These are phyloP conservation scores for Thyridium curvatum DNA, from an alignment of 2,329 filamentous ascomycete genomes.

Conservation along the genomic window DNA sequence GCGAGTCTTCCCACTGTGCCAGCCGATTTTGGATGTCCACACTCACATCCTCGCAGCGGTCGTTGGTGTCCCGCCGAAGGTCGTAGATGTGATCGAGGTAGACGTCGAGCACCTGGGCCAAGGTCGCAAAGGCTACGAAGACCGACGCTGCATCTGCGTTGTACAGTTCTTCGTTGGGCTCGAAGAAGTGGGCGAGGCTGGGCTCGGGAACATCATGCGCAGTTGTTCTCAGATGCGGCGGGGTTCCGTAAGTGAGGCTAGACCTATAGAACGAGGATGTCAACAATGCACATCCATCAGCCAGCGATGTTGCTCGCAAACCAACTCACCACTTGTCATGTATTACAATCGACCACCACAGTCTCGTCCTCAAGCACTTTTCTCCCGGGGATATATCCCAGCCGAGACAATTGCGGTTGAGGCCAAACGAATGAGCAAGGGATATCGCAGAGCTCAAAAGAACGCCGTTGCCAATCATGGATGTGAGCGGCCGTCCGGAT, in stretches of 20 bases:
- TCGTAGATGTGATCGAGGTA: slow-evolving; percentile 17
- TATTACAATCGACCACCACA: slow-evolving; percentile 50
- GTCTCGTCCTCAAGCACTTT: slow-evolving; percentile 42
- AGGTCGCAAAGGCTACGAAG: slow-evolving; percentile 35
- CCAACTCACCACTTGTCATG: slow-evolving; percentile 46
- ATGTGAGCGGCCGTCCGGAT: slow-evolving; percentile 51
- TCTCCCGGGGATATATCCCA: slow-evolving; percentile 45
- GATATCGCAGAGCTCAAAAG: slow-evolving; percentile 42
- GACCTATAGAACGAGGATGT: slow-evolving; percentile 25
- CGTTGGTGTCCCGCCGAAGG: slow-evolving; percentile 3
- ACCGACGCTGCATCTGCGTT: slow-evolving; percentile 22
- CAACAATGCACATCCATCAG: neutral
- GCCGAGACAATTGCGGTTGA: slow-evolving; percentile 42
- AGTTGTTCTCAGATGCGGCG: slow-evolving; percentile 34
- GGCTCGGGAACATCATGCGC: slow-evolving; percentile 43
- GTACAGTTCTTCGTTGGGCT: slow-evolving; percentile 7
- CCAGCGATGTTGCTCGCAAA: too few relatives aligned
- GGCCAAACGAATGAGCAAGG: slow-evolving; percentile 43
- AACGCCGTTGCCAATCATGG: slow-evolving; percentile 49
- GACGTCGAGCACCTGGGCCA: slow-evolving; percentile 33
- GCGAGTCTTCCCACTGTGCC: slow-evolving; percentile 36
- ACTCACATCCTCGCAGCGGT: slow-evolving; percentile 5
- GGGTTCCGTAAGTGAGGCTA: slow-evolving; percentile 46
- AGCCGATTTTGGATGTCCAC: slow-evolving; percentile 29
- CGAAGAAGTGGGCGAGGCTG: slow-evolving; percentile 23